Evolutionary conservation across 2,329 filamentous ascomycete species (phyloP).

Genomic region (Phaeomoniella chlamydospora): DNA sequence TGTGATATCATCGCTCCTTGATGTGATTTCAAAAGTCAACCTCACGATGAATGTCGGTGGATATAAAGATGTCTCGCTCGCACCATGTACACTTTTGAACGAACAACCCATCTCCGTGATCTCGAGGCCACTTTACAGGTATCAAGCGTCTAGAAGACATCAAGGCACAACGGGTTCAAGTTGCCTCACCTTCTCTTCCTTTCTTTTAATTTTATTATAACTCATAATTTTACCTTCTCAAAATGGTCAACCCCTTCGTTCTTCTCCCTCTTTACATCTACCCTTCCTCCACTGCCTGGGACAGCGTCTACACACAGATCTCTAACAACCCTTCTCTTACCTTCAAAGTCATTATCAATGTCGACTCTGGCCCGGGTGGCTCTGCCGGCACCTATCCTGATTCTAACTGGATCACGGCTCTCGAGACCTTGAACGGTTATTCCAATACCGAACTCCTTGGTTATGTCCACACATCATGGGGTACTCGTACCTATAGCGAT

Average conservation of each 20-base stretch:
- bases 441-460: not conserved
- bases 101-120: no score
- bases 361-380: not conserved
- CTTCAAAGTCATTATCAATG: not conserved
- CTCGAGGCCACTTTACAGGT: no score
- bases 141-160: no score
- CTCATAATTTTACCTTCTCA: not conserved
- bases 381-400: not conserved
- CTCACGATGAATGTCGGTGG: no score
- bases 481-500: not conserved
- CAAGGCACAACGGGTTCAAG: no score
- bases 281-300: not conserved
- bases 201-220: no score
- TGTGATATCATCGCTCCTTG: no score
- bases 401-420: not conserved
- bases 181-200: no score
- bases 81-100: no score
- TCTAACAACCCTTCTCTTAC: not conserved
- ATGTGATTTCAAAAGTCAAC: no score
- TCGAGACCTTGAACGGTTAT: not conserved
- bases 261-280: not conserved
- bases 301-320: not conserved
- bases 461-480: not conserved
- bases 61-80: no score
- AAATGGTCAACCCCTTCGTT: not conserved